Base-by-base conservation (phyloP, 148 eudicot genomes). In the Camellia sinensis region DNA sequence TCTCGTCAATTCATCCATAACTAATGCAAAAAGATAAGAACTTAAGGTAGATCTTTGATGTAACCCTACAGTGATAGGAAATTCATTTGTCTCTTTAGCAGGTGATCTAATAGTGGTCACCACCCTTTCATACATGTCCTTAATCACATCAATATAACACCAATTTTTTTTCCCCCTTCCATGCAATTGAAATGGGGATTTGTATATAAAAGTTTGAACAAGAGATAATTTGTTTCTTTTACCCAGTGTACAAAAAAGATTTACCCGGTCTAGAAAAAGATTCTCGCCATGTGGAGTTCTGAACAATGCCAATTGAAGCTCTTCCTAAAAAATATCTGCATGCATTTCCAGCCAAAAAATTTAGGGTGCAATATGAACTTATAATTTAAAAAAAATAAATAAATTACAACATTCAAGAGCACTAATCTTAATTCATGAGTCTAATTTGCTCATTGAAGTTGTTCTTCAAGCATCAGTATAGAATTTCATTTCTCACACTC, bases 231-330 rank as follows among this genome's bases (percentile, higher is more conserved):
- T 66, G 21, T 54, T 73, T 66, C 48, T 60, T 84, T 85, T 91
- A 92, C 98, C 93, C 98, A 84, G 53, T 94, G 97, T 69, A 94
- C 78, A 76, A 92, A 94, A 60, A 94, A 29, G 37, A 29, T 29
- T 29, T 29, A 92, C 98, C 95, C 98, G 85, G 48, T 94, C 98
- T 69, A 94, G 79, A 76, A 92, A 94, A 60, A 94, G 90, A 85
- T 94, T 92, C 86, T 94, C 90, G 19, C 87, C 92, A 74, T 62
- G 53, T 67, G 89, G 81, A 83, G 84, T 86, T 81, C 79, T 88
- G 80, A 92, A 90, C 79, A 94, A 61, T 43, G 97, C 94, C 67
- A 92, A 79, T 74, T 89, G 95, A 84, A 94, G 95, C 82, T 94
- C 98, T 86, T 92, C 98, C 98, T 92, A 78, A 88, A 84, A 70